Base-by-base conservation (phyloP, 306 rosid genomes). In the Prunus kanzakura region DNA sequence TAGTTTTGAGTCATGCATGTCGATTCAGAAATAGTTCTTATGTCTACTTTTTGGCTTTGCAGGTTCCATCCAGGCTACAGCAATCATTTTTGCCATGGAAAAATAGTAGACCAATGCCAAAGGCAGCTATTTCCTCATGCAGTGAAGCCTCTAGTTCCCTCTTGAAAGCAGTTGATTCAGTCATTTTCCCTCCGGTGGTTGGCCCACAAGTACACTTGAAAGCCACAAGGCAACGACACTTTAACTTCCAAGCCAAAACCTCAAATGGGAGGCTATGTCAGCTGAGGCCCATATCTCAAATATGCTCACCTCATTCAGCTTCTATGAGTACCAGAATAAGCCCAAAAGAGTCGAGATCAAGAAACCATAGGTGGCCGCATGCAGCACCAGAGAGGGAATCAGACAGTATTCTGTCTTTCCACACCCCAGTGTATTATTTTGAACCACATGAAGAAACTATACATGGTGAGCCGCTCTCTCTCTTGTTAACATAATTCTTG, bases 1-100 rank as follows among this genome's bases (percentile, higher is more conserved):
- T 9, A n/a, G 60, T 64, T 52, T 38, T n/a, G 16, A 14, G 27
- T 6, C 25, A 64, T 27, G 23, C 15, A 20, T 64, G 41, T 52
- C 22, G 16, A 32, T 64, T 51, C 38, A 43, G 41, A 50, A 29
- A n/a, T 63, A 38, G 60, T 49, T 73, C 56, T 73, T 9, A 73
- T 30, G 25, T 38, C 49, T 68, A 67, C 62, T 76, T 75, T 73
- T 79, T 79, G 80, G 75, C 58, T 79, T 80, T 78, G 70, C 90
- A 95, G 99, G 90, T 87, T 68, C 97, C 99, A 38, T 83, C 82
- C 74, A 85, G 74, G 84, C 73, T 95, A 71, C 90, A 79, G 65
- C 87, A 80, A 70, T 88, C 92, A 13, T 80, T 92, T 79, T 72
- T 80, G 3, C 80, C 84, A 52, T 90, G 91, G 92, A 90, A 79